Conservation (phyloP, 192 early-diverging fungal species). For the Linnemannia exigua region DNA sequence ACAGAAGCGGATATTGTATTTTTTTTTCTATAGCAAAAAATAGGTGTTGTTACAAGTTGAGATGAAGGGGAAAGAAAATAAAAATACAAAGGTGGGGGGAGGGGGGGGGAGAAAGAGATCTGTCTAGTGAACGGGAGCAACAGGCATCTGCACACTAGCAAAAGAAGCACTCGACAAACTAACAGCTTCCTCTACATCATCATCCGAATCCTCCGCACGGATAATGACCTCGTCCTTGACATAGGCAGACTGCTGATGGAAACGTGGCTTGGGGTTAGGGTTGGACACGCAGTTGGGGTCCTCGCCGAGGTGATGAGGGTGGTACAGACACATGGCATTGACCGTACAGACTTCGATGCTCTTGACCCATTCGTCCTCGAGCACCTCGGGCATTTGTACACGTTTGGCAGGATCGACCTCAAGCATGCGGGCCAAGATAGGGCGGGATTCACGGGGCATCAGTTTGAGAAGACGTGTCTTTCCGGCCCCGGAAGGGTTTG, state of each 20-base stretch:
- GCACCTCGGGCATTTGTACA: conserved; percentile 70
- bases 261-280: conserved; percentile 31
- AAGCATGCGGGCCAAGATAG: conserved; percentile 72
- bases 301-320: conserved; percentile 49
- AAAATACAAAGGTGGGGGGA: not conserved
- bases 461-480: conserved; percentile 61
- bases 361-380: conserved; percentile 81
- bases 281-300: conserved; percentile 22
- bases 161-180: conserved; percentile 1
- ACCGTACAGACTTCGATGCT: conserved; percentile 65
- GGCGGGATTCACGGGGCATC: conserved; percentile 65
- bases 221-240: not conserved
- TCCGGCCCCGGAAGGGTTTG: conserved; percentile 44
- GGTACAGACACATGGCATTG: conserved; percentile 18
- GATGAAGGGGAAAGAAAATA: not conserved
- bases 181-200: not conserved
- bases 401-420: conserved; percentile 71
- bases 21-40: not conserved
- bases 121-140: conserved; percentile 22
- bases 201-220: not conserved
- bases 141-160: conserved; percentile 7
- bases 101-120: not conserved
- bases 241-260: not conserved
- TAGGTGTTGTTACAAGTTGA: not conserved
- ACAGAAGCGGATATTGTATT: too few relatives aligned